These are phyloP conservation scores for baker's yeast (Saccharomyces cerevisiae) DNA, from an alignment of 805 yeast genomes.

Conservation along the genomic window DNA sequence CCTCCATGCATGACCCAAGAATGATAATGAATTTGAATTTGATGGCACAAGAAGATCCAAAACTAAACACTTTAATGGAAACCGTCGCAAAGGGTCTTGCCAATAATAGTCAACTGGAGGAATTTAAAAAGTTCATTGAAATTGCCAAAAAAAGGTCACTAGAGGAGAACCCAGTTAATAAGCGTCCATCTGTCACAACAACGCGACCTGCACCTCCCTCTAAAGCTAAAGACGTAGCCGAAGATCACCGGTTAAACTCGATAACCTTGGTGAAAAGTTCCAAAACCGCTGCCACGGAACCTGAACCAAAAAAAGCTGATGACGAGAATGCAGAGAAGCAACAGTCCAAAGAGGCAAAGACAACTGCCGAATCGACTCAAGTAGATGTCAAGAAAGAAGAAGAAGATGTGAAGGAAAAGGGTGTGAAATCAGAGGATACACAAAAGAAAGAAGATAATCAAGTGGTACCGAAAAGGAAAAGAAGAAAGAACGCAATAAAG, in stretches of 20 bases:
- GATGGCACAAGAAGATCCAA: conserved; percentile 66
- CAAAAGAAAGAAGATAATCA: background rate
- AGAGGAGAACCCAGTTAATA: background rate
- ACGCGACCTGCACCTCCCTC: background rate
- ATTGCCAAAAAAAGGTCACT: conserved; percentile 68
- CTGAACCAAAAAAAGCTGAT: background rate
- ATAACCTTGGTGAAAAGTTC: background rate
- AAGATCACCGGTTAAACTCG: background rate
- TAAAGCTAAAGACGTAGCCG: background rate
- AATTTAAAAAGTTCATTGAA: conserved; percentile 73
- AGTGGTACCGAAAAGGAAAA: background rate
- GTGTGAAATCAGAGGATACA: background rate
- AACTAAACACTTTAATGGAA: conserved; percentile 66
- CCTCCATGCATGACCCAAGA: conserved; percentile 56
- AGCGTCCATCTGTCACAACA: background rate
- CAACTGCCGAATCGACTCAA: conserved; percentile 1
- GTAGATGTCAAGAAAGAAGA: conserved; percentile 1
- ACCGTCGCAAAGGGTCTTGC: conserved; percentile 82
- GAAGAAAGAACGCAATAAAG: conserved; percentile 3
- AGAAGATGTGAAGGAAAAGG: background rate
- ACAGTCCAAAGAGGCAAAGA: background rate
- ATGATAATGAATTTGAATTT: conserved; percentile 81
- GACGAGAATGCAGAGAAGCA: background rate
- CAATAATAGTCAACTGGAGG: conserved; percentile 56
- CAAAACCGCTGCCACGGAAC: background rate